Base-by-base conservation (phyloP, 148 eudicot genomes). In the Persicaria tinctoria region DNA sequence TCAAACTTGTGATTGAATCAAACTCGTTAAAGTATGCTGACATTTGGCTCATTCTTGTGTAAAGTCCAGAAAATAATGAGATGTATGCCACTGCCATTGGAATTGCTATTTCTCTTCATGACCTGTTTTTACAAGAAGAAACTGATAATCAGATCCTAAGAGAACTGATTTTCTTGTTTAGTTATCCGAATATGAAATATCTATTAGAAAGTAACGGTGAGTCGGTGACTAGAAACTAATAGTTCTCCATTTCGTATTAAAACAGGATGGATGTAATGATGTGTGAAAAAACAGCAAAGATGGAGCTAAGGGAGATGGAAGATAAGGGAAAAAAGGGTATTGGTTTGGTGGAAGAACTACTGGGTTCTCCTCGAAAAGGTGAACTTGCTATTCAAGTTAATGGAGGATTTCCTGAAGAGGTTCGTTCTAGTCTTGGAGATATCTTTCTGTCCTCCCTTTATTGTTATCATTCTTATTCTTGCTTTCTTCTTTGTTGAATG, bases 211-310 rank as follows among this genome's bases (percentile, higher is more conserved):
- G 4, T 44, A 66, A 41, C 1, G 47, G 70, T 38, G 70, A 63
- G 1, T 41, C 1, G 47, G 70, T 38, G 70, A 63, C 5, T 41
- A 47, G 47, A 44, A 41, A 17, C 47, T 66, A 17, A 66, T 66
- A 38, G 70, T 41, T 23, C 16, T 11, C 62, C 46, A 5, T 62
- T 62, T 62, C 18, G 38, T 32, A 18, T 8, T 66, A 41, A 66
- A 66, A 41, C 84, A 92, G 97, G 82, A 92, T 92, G 97, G 97
- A 92, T 77, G 94, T 89, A 77, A 84, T 88, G 85, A 92, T 92
- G 88, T 51, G 85, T 60, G 81, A 79, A 41, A 78, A 79, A 79
- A 83, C 80, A 71, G 88, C 89, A 68, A 71, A 82, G 86, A 86
- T 76, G 73, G 87, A 89, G 60, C 69, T 85, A 49, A 82, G 80